Base-by-base conservation (phyloP, 768 basidiomycete species). In the Trametes gibbosa region DNA sequence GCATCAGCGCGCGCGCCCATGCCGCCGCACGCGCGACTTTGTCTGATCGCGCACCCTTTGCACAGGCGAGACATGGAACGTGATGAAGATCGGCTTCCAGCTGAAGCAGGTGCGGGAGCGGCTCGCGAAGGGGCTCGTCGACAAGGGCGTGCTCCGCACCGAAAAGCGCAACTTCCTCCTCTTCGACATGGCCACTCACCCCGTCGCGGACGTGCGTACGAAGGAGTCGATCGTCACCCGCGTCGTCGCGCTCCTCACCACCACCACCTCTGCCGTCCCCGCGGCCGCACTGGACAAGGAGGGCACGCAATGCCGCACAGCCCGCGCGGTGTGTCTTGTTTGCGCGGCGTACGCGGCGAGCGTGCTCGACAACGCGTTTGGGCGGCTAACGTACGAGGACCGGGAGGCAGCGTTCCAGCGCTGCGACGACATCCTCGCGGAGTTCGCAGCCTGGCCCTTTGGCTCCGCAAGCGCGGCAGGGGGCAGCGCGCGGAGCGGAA, bases 171-270 rank as follows among this genome's bases (percentile, higher is more conserved):
- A 98, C 73, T 99, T 99, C 74, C 83, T 99, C 50, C 80, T 99
- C 29, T 99, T 99, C 76, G 96, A 99, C 77, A 99, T 99, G 96
- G 96, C 97, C 17, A 99, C 96, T 0, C 96, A 99, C 72, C 97
- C 96, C 1, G 90, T 98, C 50, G 92, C 95, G 7, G 95, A 98
- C 73, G 82, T 92, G 13, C 88, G 91, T 58, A 87, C 87, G 9
- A 98, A 98, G 70, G 94, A 95, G 69, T 79, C 81, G 58, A 83
- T 98, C 68, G 80, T 98, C 69, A 74, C 78, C 14, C 89, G 95
- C 32, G 80, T 88, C 27, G 81, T 91, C 47, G 73, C 85, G 14
- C 82, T 98, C 23, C 81, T 98, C 67, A 93, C 94, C 10, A 81
- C 89, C 2, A 85, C 87, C 3, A 96, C 95, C 4, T 81, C 90